Evolutionary conservation across 345 rosid genomes (phyloP).

Genomic region (Linum usitatissimum): DNA sequence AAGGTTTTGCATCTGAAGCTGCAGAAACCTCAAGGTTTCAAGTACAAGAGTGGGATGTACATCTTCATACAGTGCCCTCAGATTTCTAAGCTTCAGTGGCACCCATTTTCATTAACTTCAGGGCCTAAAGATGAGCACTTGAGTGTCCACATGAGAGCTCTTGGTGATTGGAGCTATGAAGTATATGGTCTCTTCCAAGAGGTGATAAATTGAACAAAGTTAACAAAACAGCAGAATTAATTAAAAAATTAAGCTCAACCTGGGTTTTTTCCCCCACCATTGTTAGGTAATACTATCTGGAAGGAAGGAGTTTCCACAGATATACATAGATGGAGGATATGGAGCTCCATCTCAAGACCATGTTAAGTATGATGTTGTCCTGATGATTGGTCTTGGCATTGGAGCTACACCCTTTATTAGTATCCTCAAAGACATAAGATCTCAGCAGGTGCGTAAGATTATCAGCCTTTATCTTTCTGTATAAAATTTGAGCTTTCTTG

Average conservation of each 20-base stretch:
- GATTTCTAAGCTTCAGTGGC: slow-evolving; percentile 53
- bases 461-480: neutral
- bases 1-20: no score
- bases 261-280: neutral
- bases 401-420: slow-evolving; percentile 54
- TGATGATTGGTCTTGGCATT: slow-evolving; percentile 50
- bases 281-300: slow-evolving; percentile 25
- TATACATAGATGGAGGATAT: slow-evolving; percentile 46
- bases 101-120: slow-evolving; percentile 52
- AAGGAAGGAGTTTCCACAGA: slow-evolving; percentile 25
- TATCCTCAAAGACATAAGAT: slow-evolving; percentile 37
- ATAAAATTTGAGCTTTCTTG: neutral
- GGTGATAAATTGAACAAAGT: slow-evolving; percentile 16
- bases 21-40: no score
- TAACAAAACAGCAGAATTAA: neutral
- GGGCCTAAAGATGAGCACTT: slow-evolving; percentile 37
- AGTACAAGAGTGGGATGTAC: slow-evolving; percentile 28
- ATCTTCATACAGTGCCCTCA: slow-evolving; percentile 44
- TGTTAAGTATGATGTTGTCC: slow-evolving; percentile 36
- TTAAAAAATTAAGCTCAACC: neutral
- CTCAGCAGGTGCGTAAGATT: slow-evolving; percentile 7
- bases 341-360: slow-evolving; percentile 51
- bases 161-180: slow-evolving; percentile 55
- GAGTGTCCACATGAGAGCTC: slow-evolving; percentile 44
- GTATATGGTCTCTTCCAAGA: slow-evolving; percentile 37